A percentile compares a stretch with the other conserved stretches of the same genome.
Evolutionary conservation across 1,139 yeast genomes (phyloP).

Genomic region (Nakaseomyces bracarensis): DNA sequence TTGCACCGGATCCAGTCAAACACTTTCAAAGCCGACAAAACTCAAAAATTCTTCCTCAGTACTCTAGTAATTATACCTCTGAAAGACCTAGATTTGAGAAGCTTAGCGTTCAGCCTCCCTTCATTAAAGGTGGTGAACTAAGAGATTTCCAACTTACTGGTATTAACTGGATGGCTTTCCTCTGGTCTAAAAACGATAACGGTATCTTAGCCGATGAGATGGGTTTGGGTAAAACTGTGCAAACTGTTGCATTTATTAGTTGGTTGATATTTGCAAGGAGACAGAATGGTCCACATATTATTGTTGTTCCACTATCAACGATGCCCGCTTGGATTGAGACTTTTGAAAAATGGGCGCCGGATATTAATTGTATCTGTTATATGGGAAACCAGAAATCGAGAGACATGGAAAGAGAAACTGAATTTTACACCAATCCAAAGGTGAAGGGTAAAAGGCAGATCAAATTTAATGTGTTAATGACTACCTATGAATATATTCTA

Average conservation of each 20-base stretch:
- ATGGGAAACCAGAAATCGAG: conserved; percentile 89
- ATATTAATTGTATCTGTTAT: conserved; percentile 82
- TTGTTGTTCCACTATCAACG: conserved; percentile 93
- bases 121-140: conserved; percentile 82
- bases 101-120: conserved; percentile 76
- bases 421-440: conserved; percentile 57
- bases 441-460: conserved; percentile 45
- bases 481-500: conserved; percentile 92
- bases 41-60: conserved; percentile 75
- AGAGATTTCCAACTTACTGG: conserved; percentile 98
- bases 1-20: conserved; percentile 79
- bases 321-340: conserved; percentile 99
- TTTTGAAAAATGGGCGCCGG: conserved; percentile 96
- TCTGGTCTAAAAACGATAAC: conserved; percentile 96
- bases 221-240: conserved; percentile 98
- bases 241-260: conserved; percentile 86
- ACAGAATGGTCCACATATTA: conserved; percentile 93
- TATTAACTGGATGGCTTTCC: conserved; percentile 97
- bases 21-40: conserved; percentile 74
- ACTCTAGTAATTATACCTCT: conserved; percentile 68
- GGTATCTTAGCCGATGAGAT: conserved; percentile 98
- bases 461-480: conserved; percentile 78
- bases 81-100: conserved; percentile 87
- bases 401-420: conserved; percentile 72
- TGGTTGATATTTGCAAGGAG: conserved; percentile 93